A percentile compares a stretch with the other conserved stretches of the same genome.
Conservation (phyloP, 768 basidiomycete species). For the Butyriboletus loyo region DNA sequence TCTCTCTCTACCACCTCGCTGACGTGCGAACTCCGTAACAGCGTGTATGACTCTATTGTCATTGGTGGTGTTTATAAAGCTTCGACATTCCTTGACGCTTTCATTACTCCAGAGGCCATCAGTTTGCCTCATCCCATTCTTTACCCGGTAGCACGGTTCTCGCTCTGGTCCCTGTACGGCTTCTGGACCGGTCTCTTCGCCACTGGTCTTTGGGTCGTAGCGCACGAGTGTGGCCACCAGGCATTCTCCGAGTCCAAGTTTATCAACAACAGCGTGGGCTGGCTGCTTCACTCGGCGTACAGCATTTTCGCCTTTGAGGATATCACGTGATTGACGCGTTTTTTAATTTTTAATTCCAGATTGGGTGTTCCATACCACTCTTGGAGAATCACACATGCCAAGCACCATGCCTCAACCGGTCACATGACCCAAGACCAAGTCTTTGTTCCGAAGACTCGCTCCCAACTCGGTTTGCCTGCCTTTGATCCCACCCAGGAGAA, state of each 20-base stretch:
- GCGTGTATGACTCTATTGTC: constrained; percentile 71
- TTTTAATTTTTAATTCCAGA: constrained; percentile 37
- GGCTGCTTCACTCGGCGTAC: constrained; percentile 87
- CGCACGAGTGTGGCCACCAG: constrained; percentile 95
- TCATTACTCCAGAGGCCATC: constrained; percentile 55
- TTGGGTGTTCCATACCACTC: constrained; percentile 96
- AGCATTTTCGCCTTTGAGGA: constrained; percentile 20
- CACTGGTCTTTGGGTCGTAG: constrained; percentile 93
- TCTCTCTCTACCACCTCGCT: background rate
- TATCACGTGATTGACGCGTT: constrained; percentile 23
- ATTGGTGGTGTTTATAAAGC: constrained; percentile 67
- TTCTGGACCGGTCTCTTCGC: constrained; percentile 82
- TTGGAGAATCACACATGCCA: constrained; percentile 91
- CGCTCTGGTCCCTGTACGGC: constrained; percentile 77
- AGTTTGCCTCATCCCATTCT: constrained; percentile 58
- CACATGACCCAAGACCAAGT: constrained; percentile 97
- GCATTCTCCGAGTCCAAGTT: constrained; percentile 90
- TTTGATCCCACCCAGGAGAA: constrained; percentile 70
- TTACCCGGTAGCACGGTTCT: constrained; percentile 58
- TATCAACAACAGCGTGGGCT: constrained; percentile 91
- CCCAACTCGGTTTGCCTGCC: constrained; percentile 58
- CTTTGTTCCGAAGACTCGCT: constrained; percentile 89
- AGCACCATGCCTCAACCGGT: constrained; percentile 92
- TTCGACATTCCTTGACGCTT: constrained; percentile 59
- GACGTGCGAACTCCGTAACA: constrained; percentile 29